Evolutionary conservation across 306 rosid species (phyloP).

Genomic region (Pachyrhizus erosus): DNA sequence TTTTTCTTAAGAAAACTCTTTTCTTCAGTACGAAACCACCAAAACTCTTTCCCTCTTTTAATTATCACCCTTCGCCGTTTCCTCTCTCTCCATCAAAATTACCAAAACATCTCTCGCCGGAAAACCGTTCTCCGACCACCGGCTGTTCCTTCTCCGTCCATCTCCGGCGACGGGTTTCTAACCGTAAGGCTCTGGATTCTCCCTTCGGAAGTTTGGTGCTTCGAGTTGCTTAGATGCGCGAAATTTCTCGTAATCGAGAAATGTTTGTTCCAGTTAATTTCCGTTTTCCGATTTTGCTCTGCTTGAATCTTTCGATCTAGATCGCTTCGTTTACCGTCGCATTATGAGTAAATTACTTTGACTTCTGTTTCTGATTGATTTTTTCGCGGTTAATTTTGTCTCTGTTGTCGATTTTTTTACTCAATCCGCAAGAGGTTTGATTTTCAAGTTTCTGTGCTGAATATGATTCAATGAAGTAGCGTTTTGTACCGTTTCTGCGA

Average conservation of each 20-base stretch:
- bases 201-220: constrained; percentile 2
- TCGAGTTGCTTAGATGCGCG: constrained; percentile 27
- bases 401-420: background rate
- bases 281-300: background rate
- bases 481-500: background rate
- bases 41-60: background rate
- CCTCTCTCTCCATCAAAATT: constrained; percentile 22
- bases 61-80: background rate
- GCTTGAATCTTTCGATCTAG: background rate
- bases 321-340: constrained; percentile 23
- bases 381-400: background rate
- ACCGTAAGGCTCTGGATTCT: background rate
- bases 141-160: background rate
- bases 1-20: background rate
- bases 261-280: background rate
- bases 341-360: background rate
- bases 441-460: background rate
- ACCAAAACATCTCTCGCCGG: constrained; percentile 38
- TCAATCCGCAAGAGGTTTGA: background rate
- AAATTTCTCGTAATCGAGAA: background rate
- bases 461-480: constrained; percentile 38
- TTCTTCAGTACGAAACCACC: background rate
- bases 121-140: constrained; percentile 31
- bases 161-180: constrained; percentile 25
- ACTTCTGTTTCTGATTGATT: background rate